Evolutionary conservation across 2,329 filamentous ascomycete species (phyloP), one percentile per base, ranked within the genome.

Genomic region (Lithohypha guttulata): DNA sequence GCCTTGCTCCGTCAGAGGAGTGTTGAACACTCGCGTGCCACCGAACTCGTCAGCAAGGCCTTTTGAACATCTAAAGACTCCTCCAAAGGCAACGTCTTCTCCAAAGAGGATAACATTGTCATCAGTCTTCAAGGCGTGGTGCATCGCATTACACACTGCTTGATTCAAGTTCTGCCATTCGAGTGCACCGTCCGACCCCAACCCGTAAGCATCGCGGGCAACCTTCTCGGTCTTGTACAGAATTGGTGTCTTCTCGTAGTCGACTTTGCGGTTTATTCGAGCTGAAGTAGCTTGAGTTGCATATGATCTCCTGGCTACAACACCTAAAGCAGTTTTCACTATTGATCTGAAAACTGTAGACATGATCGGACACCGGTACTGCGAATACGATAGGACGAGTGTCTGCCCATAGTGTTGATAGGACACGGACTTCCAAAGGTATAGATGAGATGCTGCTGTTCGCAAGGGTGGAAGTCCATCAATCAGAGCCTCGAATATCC

Each of bases 11-110:
- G 81, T 84, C 50, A 98, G 63, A 0, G 91, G 91, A 13, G 87
- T 96, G 62, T 98, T 96, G 70, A 98, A 98, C 22, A 98, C 87
- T 42, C 91, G 73, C 42, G 91, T 82, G 2, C 76, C 72, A 6
- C 91, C 91, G 58, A 91, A 93, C 41, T 84, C 84, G 46, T 86
- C 82, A 21, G 85, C 78, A 11, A 98, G 71, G 52, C 87, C 84
- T 77, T 91, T 89, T 21, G 84, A 89, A 62, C 86, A 95, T 41
- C 91, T 75, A 56, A 98, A 98, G 11, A 98, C 91, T 39, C 91
- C 91, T 28, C 91, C 91, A 53, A 98, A 98, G 10, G 91, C 84
- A 6, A 98, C 86, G 57, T 98, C 91, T 61, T 98, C 91, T 28
- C 91, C 91, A 54, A 98, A 98, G 7, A 98, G 71, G 41, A 96